Evolutionary conservation across 345 rosid species (phyloP), one percentile per base, ranked within the genome.

Genomic region (Geranium brycei): DNA sequence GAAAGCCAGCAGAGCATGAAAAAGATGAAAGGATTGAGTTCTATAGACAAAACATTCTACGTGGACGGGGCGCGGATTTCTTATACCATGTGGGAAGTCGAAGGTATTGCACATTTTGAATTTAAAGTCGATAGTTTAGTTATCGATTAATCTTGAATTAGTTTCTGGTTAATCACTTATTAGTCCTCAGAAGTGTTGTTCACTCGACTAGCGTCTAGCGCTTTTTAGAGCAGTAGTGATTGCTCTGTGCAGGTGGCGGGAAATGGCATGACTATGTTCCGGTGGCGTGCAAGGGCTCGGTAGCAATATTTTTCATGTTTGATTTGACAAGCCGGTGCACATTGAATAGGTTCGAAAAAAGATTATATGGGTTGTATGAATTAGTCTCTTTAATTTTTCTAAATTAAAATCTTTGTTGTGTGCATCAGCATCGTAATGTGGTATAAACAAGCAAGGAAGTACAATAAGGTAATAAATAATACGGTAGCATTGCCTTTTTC

Each of bases 251-350:
- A 92, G 98, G 96, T 40, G 83, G 62, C 66, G 80, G 76, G 28
- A 83, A 72, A 68, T 77, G 74, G 31, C 18, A 61, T 56, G 76
- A 79, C 63, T 82, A 80, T 31, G 76, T 92, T 69, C 85, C 93
- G 1, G n/a, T 68, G 30, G 89, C 92, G 63, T 91, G 98, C 75
- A 84, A 80, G 66, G 96, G 85, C 75, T 89, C 96, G 19, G 87
- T 85, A 28, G 98, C 98, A 4, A 87, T 89, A 69, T 71, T 87
- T 57, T 80, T 89, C 71, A 85, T 91, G 98, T 91, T 89, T 68
- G 96, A 91, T 76, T 80, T 89, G 19, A 89, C 98, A 1, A 89
- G 98, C 72, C 84, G 98, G 35, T 77, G 92, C 64, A 88, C 95
- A 0, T 72, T 90, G 64, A 83, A 81, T 59, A 77, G 83, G 96